Conservation (phyloP, 1,284 basidiomycete species). For the Gymnopus androsaceus region DNA sequence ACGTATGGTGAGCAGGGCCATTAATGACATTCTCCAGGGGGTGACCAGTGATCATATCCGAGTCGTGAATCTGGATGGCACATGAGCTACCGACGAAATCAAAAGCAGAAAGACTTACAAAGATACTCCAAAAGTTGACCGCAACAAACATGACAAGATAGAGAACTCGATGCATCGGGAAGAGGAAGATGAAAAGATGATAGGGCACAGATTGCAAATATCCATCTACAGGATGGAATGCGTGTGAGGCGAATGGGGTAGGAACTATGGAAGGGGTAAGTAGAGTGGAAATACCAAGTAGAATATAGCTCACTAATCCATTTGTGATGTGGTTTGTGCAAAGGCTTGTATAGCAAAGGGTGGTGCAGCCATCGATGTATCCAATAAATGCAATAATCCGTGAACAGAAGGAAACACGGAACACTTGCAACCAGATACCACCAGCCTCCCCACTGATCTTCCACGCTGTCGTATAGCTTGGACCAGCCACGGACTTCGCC, state of each 20-base stretch:
- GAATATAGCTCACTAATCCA: constrained; percentile 79
- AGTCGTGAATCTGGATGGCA: constrained; percentile 85
- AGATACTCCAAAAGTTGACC: constrained; percentile 91
- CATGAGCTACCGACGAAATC: not conserved
- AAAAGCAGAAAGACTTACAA: constrained; percentile 51
- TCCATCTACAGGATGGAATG: constrained; percentile 96
- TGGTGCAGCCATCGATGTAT: constrained; percentile 91
- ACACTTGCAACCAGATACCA: constrained; percentile 64
- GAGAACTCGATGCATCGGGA: constrained; percentile 85
- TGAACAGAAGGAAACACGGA: constrained; percentile 85
- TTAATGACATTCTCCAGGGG: constrained; percentile 91
- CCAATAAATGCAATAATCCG: constrained; percentile 94
- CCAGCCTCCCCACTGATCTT: constrained; percentile 63
- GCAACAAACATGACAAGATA: constrained; percentile 85
- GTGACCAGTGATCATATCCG: constrained; percentile 98
- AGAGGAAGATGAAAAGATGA: constrained; percentile 89
- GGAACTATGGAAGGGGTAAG: constrained; percentile 62
- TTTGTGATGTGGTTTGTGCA: constrained; percentile 98
- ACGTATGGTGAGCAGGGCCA: constrained; percentile 95
- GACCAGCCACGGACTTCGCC: constrained; percentile 89
- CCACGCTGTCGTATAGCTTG: constrained; percentile 76
- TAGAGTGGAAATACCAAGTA: not conserved
- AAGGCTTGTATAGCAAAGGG: constrained; percentile 83
- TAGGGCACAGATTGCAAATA: constrained; percentile 94
- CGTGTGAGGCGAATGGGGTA: constrained; percentile 95